These are phyloP conservation scores for Hymenoscyphus repandus DNA, from an alignment of 2,329 filamentous ascomycete genomes.

Conservation along the genomic window DNA sequence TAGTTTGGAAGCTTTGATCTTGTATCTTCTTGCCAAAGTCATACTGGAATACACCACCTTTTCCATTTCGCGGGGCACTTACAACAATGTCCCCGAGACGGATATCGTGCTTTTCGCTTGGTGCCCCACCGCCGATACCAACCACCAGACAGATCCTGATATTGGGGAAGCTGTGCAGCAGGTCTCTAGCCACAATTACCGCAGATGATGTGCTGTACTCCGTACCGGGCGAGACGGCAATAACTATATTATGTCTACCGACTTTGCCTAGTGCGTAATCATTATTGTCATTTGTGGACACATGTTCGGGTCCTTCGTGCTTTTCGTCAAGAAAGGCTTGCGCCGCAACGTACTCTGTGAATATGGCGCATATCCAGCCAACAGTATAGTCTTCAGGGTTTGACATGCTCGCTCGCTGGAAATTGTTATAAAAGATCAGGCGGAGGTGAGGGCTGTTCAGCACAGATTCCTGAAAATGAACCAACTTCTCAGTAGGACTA, in stretches of 20 bases:
- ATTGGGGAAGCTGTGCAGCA: slow-evolving; percentile 12
- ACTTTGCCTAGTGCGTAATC: slow-evolving; percentile 14
- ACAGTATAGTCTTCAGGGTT: slow-evolving; percentile 22
- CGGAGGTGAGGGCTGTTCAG: too few species aligned
- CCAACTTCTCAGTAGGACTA: too few species aligned
- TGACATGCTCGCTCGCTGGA: neutral
- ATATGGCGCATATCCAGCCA: slow-evolving; percentile 26
- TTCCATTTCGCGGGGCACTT: slow-evolving; percentile 9
- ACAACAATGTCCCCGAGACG: slow-evolving; percentile 27
- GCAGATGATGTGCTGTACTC: slow-evolving; percentile 12
- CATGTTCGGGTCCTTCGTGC: slow-evolving; percentile 6
- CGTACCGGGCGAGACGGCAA: slow-evolving; percentile 11
- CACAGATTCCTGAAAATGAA: too few species aligned
- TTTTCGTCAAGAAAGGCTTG: slow-evolving; percentile 9
- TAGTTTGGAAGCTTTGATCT: slow-evolving; percentile 17
- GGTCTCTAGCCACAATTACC: slow-evolving; percentile 11
- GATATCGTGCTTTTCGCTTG: slow-evolving; percentile 19
- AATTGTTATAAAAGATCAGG: neutral
- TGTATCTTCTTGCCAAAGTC: slow-evolving; percentile 17
- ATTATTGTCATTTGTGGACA: slow-evolving; percentile 8
- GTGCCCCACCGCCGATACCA: slow-evolving; percentile 12
- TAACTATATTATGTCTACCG: slow-evolving; percentile 16
- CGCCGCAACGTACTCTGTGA: slow-evolving; percentile 23
- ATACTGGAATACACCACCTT: slow-evolving; percentile 16
- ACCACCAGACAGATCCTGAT: slow-evolving; percentile 13